These are phyloP conservation scores for Racocetra persica DNA, from an alignment of 371 early-diverging fungal species.

Conservation along the genomic window DNA sequence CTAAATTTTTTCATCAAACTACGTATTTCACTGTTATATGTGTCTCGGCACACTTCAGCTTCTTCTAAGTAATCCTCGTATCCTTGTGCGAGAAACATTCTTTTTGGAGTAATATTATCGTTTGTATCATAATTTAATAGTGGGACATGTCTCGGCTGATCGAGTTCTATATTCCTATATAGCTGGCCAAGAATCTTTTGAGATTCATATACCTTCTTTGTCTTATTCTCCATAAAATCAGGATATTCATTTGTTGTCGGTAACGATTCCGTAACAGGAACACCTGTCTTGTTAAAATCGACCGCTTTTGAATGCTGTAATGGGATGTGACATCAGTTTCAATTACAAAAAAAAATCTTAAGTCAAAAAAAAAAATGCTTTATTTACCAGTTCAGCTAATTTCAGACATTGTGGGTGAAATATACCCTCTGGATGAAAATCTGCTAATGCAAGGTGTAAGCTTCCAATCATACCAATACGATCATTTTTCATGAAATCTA, in stretches of 20 bases:
- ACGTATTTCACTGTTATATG: constrained; percentile 61
- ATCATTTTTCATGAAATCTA: constrained; percentile 75
- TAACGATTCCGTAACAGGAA: constrained; percentile 54
- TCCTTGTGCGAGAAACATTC: constrained; percentile 55
- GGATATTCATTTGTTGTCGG: constrained; percentile 65
- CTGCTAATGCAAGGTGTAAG: constrained; percentile 77
- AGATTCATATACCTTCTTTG: constrained; percentile 61
- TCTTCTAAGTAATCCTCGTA: constrained; percentile 64
- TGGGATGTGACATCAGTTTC: not conserved
- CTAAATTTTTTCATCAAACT: constrained; percentile 72
- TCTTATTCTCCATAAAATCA: constrained; percentile 80
- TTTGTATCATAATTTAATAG: constrained; percentile 40
- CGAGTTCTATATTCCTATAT: constrained; percentile 59
- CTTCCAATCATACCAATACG: constrained; percentile 81
- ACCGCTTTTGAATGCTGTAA: constrained; percentile 59
- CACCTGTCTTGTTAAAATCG: constrained; percentile 74
- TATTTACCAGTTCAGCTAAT: constrained; percentile 63
- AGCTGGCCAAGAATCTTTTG: constrained; percentile 68
- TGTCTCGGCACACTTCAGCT: constrained; percentile 50
- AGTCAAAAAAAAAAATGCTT: constrained; percentile 30
- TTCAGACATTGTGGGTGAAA: constrained; percentile 59
- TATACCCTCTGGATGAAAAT: constrained; percentile 60
- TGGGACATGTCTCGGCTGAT: not conserved
- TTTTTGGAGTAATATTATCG: constrained; percentile 49
- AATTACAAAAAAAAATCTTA: not conserved